Conservation (phyloP, 352 stramenopile genomes). For the Thalassiosira livingstoniorum region DNA sequence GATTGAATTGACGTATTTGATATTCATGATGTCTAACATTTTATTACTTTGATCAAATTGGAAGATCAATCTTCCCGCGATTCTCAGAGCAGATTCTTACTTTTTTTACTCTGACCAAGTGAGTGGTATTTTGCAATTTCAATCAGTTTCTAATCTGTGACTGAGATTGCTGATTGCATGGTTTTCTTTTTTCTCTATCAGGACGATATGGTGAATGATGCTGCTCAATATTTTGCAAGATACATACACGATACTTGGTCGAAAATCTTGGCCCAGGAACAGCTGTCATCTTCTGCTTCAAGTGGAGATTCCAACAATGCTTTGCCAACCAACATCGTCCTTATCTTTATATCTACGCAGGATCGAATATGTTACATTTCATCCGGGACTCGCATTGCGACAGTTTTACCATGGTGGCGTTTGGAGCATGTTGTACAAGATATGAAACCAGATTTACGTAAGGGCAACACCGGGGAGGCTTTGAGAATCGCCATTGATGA, state of each 20-base stretch:
- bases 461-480: slow-evolving; percentile 69
- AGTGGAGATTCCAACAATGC: no score
- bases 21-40: no score
- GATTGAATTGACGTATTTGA: not conserved
- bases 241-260: slow-evolving; percentile 78
- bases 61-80: slow-evolving; percentile 74
- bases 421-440: slow-evolving; percentile 80
- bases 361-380: slow-evolving; percentile 85
- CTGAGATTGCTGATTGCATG: not conserved
- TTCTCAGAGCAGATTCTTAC: slow-evolving; percentile 74
- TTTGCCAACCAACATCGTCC: slow-evolving; percentile 27
- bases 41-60: no score
- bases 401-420: slow-evolving; percentile 80
- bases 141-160: not conserved
- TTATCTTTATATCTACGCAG: slow-evolving; percentile 80
- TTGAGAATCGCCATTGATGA: slow-evolving; percentile 72
- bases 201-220: slow-evolving; percentile 85
- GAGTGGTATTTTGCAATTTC: slow-evolving; percentile 37
- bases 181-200: slow-evolving; percentile 2
- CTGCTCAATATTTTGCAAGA: slow-evolving; percentile 82
- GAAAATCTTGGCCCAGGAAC: slow-evolving; percentile 26
- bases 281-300: not conserved
- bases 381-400: slow-evolving; percentile 66
- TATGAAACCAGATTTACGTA: slow-evolving; percentile 81
- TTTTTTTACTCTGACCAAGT: slow-evolving; percentile 75